Evolutionary conservation across 2,329 filamentous ascomycete species (phyloP).

Genomic region (Sphaerostilbella broomeana): DNA sequence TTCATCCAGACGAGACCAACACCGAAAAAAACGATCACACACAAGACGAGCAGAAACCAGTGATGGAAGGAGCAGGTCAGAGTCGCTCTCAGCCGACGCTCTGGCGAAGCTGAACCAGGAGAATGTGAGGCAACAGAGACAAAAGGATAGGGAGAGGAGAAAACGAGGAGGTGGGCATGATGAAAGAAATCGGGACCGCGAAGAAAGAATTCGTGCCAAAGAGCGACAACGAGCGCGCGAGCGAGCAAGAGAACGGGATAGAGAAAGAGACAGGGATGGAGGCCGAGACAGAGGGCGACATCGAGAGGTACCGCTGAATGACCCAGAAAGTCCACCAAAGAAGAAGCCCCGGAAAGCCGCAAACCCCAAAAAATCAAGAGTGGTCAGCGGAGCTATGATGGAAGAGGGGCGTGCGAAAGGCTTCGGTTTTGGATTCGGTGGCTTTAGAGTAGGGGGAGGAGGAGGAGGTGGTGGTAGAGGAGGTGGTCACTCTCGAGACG

Average conservation of each 20-base stretch:
- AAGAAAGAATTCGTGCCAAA: constrained; percentile 8
- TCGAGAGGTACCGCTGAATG: constrained; percentile 18
- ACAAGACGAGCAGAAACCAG: constrained; percentile 26
- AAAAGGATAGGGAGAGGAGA: constrained; percentile 30
- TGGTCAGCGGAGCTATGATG: constrained; percentile 63
- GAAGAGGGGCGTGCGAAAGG: constrained; percentile 54
- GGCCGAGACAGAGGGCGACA: constrained; percentile 17
- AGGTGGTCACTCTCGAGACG: constrained; percentile 33
- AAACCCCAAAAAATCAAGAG: constrained; percentile 47
- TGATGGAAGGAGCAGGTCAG: constrained; percentile 20
- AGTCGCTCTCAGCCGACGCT: constrained; percentile 44
- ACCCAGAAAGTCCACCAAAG: constrained; percentile 12
- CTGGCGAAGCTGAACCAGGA: constrained; percentile 59
- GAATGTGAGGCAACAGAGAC: constrained; percentile 46
- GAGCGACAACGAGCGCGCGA: constrained; percentile 11
- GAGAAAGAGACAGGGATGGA: constrained; percentile 18
- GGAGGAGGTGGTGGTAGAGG: too few relatives aligned
- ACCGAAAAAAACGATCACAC: constrained; percentile 30
- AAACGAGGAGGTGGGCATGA: constrained; percentile 13
- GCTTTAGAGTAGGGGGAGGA: background rate
- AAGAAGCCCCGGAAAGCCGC: constrained; percentile 27
- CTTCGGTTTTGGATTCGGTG: constrained; percentile 23
- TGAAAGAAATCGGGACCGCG: constrained; percentile 15
- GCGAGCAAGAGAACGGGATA: constrained; percentile 19
- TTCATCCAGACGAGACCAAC: constrained; percentile 27